A percentile compares a stretch with the other conserved stretches of the same genome.
These are phyloP conservation scores for Xylaria sp. DNA, from an alignment of 2,329 filamentous ascomycete genomes.

Conservation along the genomic window DNA sequence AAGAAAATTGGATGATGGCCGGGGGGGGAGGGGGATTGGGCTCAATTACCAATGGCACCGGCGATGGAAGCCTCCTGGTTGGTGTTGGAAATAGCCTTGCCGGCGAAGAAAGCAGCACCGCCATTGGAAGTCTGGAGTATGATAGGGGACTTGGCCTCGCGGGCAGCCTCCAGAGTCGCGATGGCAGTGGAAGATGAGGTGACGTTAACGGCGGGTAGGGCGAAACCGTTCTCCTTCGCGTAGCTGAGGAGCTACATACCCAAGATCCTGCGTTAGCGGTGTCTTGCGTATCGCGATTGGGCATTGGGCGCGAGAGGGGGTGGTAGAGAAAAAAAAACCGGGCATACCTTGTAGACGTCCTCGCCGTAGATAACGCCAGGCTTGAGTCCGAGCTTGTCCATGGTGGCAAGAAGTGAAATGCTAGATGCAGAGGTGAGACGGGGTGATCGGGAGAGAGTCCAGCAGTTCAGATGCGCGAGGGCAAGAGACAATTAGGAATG, in stretches of 20 bases:
- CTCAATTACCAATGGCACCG: conserved; percentile 65
- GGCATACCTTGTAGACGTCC: conserved; percentile 34
- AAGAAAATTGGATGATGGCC: background rate
- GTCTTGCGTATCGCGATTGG: background rate
- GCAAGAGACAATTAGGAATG: background rate
- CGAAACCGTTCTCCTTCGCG: conserved; percentile 73
- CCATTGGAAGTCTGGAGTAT: conserved; percentile 94
- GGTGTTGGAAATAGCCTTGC: conserved; percentile 82
- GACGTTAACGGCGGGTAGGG: conserved; percentile 91
- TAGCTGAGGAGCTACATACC: conserved; percentile 28
- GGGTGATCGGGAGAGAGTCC: background rate
- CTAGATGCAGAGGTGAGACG: background rate
- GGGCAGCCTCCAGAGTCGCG: conserved; percentile 89
- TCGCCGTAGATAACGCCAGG: conserved; percentile 40
- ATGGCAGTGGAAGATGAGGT: conserved; percentile 90
- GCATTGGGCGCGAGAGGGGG: background rate
- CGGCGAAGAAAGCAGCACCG: conserved; percentile 90
- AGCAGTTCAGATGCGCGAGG: conserved; percentile 4
- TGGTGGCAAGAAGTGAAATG: conserved; percentile 12
- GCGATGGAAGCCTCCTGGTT: conserved; percentile 88
- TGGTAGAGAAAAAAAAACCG: conserved; percentile 7
- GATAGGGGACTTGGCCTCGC: conserved; percentile 88
- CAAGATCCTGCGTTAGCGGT: conserved; percentile 5
- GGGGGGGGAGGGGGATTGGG: background rate
- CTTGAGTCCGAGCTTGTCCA: conserved; percentile 35